Conservation (phyloP, 371 early-diverging fungal species). For the Synchytrium microbalum region DNA sequence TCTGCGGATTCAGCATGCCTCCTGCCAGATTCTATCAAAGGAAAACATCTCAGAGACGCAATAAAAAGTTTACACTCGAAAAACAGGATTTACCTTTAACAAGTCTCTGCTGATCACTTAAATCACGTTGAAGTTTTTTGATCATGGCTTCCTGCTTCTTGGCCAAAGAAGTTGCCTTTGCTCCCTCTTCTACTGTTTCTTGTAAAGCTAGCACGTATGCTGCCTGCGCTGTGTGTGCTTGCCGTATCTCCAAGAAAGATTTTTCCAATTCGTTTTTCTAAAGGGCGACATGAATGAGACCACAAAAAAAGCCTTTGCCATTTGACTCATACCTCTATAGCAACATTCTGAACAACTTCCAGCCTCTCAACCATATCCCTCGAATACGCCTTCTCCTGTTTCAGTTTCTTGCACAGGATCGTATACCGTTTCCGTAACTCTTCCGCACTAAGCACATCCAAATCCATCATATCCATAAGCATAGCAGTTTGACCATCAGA, state of each 20-base stretch:
- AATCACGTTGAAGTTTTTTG: slow-evolving; percentile 12
- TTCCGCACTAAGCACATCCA: slow-evolving; percentile 19
- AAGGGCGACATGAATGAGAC: background rate
- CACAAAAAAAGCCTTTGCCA: background rate
- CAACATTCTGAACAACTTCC: slow-evolving; percentile 11
- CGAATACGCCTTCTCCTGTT: background rate
- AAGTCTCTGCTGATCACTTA: no score
- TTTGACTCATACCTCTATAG: slow-evolving; percentile 18
- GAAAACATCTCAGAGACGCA: no score
- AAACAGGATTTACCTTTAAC: no score
- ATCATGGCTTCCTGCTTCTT: slow-evolving; percentile 29
- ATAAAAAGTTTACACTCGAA: no score
- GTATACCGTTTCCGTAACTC: slow-evolving; percentile 27
- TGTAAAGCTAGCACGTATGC: slow-evolving; percentile 25
- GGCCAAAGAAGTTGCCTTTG: slow-evolving; percentile 15
- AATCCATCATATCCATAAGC: slow-evolving; percentile 25
- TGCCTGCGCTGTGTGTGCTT: slow-evolving; percentile 32
- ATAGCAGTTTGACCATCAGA: slow-evolving; percentile 14
- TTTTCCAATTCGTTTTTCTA: slow-evolving; percentile 23
- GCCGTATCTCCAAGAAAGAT: slow-evolving; percentile 22
- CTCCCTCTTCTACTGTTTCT: slow-evolving; percentile 7
- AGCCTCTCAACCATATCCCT: slow-evolving; percentile 2
- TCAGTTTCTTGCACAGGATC: slow-evolving; percentile 2
- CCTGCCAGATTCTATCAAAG: no score
- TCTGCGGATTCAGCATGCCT: no score